Percentiles rank a stretch among this genome's conserved stretches.
Evolutionary conservation across 495 filamentous ascomycete genomes (phyloP).

Genomic region (Niebla homalea): DNA sequence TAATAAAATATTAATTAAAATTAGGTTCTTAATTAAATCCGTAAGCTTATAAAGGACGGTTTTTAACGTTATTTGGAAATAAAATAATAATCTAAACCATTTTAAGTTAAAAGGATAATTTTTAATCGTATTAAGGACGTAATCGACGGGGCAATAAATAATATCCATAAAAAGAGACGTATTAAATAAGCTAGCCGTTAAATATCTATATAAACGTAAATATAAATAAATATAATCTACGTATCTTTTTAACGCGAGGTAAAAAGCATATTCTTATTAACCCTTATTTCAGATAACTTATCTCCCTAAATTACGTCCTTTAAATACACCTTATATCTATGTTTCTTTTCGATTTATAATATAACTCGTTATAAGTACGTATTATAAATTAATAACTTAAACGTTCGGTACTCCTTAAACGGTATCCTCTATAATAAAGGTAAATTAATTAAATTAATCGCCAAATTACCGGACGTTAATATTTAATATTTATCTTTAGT

Average conservation of each 20-base stretch:
- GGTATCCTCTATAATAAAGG: too few species aligned
- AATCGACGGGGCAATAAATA: background rate
- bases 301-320: too few species aligned
- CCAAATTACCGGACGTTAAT: too few species aligned
- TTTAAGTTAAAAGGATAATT: background rate
- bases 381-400: too few species aligned
- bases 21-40: background rate
- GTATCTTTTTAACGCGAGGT: too few species aligned
- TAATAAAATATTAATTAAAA: background rate
- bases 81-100: background rate
- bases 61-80: conserved; percentile 4
- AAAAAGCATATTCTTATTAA: background rate
- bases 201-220: background rate
- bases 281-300: background rate
- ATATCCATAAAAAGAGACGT: conserved; percentile 2
- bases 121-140: background rate
- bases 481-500: too few species aligned
- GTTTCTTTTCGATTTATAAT: too few species aligned
- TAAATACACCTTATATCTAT: too few species aligned
- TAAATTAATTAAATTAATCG: too few species aligned
- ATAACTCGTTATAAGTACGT: too few species aligned
- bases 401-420: too few species aligned
- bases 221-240: background rate
- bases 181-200: background rate
- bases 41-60: background rate